Percentiles rank a stretch among this genome's conserved stretches.
phyloP scores from a whole-genome alignment of 352 stramenopile genomes.

The Globisporangium parvum region DNA sequence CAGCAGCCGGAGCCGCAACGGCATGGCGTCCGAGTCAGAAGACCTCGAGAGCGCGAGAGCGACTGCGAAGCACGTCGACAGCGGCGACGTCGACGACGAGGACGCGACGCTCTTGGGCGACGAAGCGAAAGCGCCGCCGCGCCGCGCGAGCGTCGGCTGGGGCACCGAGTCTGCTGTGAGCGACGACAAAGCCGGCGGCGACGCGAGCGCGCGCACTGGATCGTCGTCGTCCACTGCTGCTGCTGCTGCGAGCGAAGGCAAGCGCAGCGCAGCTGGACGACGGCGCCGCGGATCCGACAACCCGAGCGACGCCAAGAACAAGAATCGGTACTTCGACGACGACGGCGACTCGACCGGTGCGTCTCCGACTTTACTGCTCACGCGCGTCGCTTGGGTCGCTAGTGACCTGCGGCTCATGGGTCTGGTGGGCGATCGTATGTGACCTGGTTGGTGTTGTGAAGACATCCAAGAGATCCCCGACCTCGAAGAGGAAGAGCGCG shows the following conservation, averaged over 20 bases:
- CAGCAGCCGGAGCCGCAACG: slow-evolving; percentile 1
- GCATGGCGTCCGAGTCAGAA: slow-evolving; percentile 1
- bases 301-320: slow-evolving; percentile 30
- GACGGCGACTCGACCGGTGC: slow-evolving; percentile 54
- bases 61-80: slow-evolving; percentile 9
- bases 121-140: slow-evolving; percentile 40
- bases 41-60: slow-evolving; percentile 4
- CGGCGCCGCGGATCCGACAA: slow-evolving; percentile 52
- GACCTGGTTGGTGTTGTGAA: slow-evolving; percentile 4
- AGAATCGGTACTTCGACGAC: slow-evolving; percentile 75
- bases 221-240: neutral
- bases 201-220: neutral
- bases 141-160: slow-evolving; percentile 62
- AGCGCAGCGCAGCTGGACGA: slow-evolving; percentile 30
- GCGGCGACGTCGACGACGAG: slow-evolving; percentile 38
- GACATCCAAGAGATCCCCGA: slow-evolving; percentile 79
- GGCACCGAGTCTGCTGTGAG: slow-evolving; percentile 28
- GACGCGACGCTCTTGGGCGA: slow-evolving; percentile 31
- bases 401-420: neutral
- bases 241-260: slow-evolving; percentile 26
- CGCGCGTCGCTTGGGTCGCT: neutral
- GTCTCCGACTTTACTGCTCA: neutral
- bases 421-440: neutral
- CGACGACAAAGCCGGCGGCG: slow-evolving; percentile 20
- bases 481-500: slow-evolving; percentile 74